These are phyloP conservation scores for Seminavis robusta DNA, from an alignment of 108 stramenopile species.

Conservation along the genomic window DNA sequence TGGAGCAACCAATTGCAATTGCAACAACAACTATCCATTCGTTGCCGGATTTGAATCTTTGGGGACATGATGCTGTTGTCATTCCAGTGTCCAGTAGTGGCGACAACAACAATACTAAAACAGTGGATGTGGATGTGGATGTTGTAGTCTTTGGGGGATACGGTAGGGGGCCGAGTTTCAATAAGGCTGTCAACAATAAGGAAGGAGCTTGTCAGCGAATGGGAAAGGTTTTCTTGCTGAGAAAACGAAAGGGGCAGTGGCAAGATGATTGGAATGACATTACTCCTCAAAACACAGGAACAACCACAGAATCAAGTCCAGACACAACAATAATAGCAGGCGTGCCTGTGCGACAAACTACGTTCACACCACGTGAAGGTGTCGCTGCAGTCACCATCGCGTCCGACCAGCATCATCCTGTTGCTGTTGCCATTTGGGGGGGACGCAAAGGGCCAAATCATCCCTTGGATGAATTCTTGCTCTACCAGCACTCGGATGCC, in stretches of 20 bases:
- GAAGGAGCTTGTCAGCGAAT: slow-evolving; percentile 13
- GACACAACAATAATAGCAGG: background rate
- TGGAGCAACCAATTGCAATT: slow-evolving; percentile 6
- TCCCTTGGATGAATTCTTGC: slow-evolving; percentile 31
- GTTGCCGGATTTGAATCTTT: slow-evolving; percentile 60
- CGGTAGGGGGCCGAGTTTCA: slow-evolving; percentile 55
- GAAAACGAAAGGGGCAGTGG: background rate
- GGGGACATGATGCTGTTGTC: slow-evolving; percentile 50
- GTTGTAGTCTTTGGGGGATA: slow-evolving; percentile 75
- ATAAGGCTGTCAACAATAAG: background rate
- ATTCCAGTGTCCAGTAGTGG: slow-evolving; percentile 8
- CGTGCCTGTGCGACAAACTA: background rate
- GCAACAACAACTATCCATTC: slow-evolving; percentile 9
- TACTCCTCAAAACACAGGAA: background rate
- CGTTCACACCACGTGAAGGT: slow-evolving; percentile 1
- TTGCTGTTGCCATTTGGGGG: slow-evolving; percentile 40
- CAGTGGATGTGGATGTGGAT: slow-evolving; percentile 16
- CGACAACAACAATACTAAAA: background rate
- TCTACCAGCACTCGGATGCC: slow-evolving; percentile 15
- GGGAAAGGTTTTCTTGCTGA: slow-evolving; percentile 14
- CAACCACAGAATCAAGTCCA: background rate
- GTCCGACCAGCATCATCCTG: background rate
- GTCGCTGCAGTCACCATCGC: background rate
- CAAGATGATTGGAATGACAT: slow-evolving; percentile 4
- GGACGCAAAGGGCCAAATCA: slow-evolving; percentile 33